phyloP scores from a whole-genome alignment of 495 filamentous ascomycete species.

The Podospora conica region DNA sequence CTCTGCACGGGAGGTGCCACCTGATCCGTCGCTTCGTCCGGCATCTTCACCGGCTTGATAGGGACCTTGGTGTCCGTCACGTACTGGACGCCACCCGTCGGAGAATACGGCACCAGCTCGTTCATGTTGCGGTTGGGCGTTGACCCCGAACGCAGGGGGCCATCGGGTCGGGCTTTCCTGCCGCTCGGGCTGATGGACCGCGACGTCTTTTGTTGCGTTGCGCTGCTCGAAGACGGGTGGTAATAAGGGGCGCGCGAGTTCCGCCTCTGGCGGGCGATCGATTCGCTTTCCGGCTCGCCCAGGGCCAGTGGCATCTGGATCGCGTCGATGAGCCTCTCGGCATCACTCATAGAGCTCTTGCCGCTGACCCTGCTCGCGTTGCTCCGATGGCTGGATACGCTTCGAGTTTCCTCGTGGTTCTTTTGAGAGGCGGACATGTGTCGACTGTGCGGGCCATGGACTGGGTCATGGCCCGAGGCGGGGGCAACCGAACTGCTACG shows the following conservation, averaged over 20 bases:
- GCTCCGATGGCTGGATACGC: constrained; percentile 49
- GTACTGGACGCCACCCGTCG: constrained; percentile 20
- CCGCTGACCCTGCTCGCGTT: constrained; percentile 38
- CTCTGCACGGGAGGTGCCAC: constrained; percentile 11
- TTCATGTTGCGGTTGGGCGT: constrained; percentile 3
- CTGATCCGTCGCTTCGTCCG: constrained; percentile 31
- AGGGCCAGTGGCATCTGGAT: constrained; percentile 57
- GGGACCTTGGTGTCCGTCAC: constrained; percentile 33
- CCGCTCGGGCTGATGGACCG: constrained; percentile 18
- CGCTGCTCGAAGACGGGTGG: background rate
- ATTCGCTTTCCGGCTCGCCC: constrained; percentile 33
- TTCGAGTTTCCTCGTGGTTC: constrained; percentile 39
- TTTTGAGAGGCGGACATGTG: constrained; percentile 7
- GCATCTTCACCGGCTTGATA: constrained; percentile 35
- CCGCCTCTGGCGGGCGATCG: constrained; percentile 8
- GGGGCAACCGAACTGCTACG: constrained; percentile 26
- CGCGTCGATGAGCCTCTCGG: constrained; percentile 68
- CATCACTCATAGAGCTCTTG: constrained; percentile 58
- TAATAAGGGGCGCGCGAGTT: constrained; percentile 12
- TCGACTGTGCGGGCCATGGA: background rate
- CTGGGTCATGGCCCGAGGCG: background rate
- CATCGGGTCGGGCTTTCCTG: constrained; percentile 9
- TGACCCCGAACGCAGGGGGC: constrained; percentile 10
- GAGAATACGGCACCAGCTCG: background rate
- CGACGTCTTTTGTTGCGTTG: background rate